Percentiles rank a stretch among this genome's conserved stretches.
These are phyloP conservation scores for Mangifera indica DNA, from an alignment of 345 rosid genomes.

Conservation along the genomic window DNA sequence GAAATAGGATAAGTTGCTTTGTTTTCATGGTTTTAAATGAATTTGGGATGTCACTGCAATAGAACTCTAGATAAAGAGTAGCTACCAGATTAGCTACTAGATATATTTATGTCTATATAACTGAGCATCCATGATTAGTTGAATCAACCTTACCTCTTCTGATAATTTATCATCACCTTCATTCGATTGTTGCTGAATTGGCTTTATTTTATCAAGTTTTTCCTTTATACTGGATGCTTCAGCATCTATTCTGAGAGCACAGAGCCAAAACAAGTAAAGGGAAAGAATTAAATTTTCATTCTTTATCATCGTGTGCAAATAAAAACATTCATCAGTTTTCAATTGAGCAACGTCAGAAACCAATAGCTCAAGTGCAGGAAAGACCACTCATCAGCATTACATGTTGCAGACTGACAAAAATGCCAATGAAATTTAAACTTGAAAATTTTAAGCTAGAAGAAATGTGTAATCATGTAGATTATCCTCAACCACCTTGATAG, in stretches of 20 bases:
- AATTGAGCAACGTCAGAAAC: neutral
- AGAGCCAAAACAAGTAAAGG: conserved; percentile 30
- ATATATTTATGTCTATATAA: neutral
- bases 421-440: conserved; percentile 9
- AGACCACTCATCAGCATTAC: neutral
- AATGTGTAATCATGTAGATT: neutral
- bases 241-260: conserved; percentile 86
- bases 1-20: neutral
- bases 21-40: neutral
- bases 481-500: conserved; percentile 55
- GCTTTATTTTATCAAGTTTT: conserved; percentile 53
- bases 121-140: neutral
- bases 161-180: conserved; percentile 37
- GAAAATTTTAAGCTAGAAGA: conserved; percentile 8
- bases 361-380: neutral
- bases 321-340: neutral
- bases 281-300: conserved; percentile 15
- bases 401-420: neutral
- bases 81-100: neutral
- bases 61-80: neutral
- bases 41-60: neutral
- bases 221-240: conserved; percentile 64
- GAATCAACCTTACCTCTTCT: conserved; percentile 52
- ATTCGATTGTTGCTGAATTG: conserved; percentile 30
- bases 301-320: neutral